Base-by-base conservation (phyloP, 169 alveolate species). In the Plasmodium sp. region DNA sequence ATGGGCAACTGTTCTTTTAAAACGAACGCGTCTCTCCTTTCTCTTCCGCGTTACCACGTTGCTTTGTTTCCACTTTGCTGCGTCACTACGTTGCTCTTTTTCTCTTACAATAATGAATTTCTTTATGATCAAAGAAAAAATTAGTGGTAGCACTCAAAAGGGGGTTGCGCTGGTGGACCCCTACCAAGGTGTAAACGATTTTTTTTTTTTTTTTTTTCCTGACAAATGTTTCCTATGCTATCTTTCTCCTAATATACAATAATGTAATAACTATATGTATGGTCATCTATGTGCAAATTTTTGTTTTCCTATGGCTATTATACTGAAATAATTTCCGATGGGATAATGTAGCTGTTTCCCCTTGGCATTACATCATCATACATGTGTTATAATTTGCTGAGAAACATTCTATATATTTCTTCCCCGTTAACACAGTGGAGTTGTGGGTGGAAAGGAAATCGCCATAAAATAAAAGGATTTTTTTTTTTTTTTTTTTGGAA, bases 401-500 rank as follows among this genome's bases (percentile, higher is more conserved):
- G 41, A 81, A 81, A 48, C n/a, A 41, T 81, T 81, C 43, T 81
- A 45, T 81, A 81, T 81, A 43, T 41, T 22, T 81, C 62, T 43
- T 45, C 58, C 22, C 74, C 56, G 2, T 51, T 51, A 16, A 10
- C 62, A 81, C 72, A 81, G 58, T 81, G 36, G 51, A 36, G 6
- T 81, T 81, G 14, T 14, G 5, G 72, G 39, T 41, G 67, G 72
- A 41, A 48, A 41, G 74, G 7, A 41, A n/a, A 48, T 81, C 34
- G 48, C 14, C 33, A 45, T 27, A 80, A 31, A 67, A 67, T 43
- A 43, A 48, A 41, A 22, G 14, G 41, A 43, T 39, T 51, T 51
- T 51, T 51, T 12, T 22, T 51, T 51, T 51, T 12, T 22, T 67
- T 22, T 22, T 22, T 18, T 81, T 48, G 45, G 58, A 7, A 16